Base-by-base conservation (phyloP, 192 early-diverging fungal species). In the Backusella westeae region DNA sequence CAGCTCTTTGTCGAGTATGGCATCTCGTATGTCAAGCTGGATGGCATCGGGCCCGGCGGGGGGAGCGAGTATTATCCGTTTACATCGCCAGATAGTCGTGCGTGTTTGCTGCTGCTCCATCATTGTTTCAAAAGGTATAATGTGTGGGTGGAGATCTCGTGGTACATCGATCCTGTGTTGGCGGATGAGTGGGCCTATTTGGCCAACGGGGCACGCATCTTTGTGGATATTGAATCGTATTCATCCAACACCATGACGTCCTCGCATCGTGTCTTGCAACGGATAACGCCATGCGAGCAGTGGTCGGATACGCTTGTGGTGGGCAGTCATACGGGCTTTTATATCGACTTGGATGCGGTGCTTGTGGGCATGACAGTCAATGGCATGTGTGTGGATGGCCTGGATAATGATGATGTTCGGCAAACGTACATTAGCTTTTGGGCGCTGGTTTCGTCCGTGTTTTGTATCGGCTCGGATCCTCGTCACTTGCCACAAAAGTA, bases 201-300 rank as follows among this genome's bases (percentile, higher is more conserved):
- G 14, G 65, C 63, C 14, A 81, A 81, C 52, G 80, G 80, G 32
- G 80, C 52, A 0, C 72, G 80, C 26, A 49, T 81, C 19, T 81
- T 66, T 56, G 69, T 81, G 17, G 80, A 81, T 49, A 81, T 81
- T 23, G 80, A 81, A 46, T 81, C 80, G 12, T 81, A 81, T 38
- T 81, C 80, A 3, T 68, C 72, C 35, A 77, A 17, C 6, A 75
- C 76, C 0, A 81, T 81, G 80, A 78, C 80, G 9, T 75, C 67
- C 6, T 69, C 80, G 0, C 65, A 67, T 26, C 80, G 80, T 68
- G 59, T 81, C 5, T 67, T 81, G 63, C 76, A 78, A 8, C 69
- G 80, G 4, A 75, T 81, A 38, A 63, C 76, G 10, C 39, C 56
- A 4, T 73, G 73, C 17, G 65, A 69, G 3, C 23, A 71, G 15